Conservation (phyloP, 305 asterid genomes). For the Solanum hybrid region DNA sequence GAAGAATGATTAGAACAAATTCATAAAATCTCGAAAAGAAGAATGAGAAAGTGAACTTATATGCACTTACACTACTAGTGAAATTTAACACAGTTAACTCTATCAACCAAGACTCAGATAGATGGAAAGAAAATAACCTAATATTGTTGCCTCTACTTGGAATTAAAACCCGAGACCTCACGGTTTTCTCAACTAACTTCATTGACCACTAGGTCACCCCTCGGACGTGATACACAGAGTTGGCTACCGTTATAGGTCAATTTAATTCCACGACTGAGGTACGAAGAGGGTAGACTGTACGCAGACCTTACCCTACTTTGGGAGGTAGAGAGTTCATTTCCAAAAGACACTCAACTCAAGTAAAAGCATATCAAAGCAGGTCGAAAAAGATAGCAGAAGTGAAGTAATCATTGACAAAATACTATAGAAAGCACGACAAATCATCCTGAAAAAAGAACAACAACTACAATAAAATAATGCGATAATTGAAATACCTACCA, state of each 20-base stretch:
- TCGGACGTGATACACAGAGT: neutral
- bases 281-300: neutral
- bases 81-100: neutral
- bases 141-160: neutral
- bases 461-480: neutral
- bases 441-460: neutral
- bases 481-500: neutral
- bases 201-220: neutral
- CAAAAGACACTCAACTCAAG: neutral
- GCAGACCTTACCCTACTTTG: neutral
- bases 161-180: neutral
- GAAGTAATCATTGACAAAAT: neutral
- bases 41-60: neutral
- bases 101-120: neutral
- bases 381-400: neutral
- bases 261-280: neutral
- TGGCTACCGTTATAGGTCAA: neutral
- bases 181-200: neutral
- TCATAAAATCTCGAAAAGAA: neutral
- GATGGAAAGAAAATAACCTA: neutral
- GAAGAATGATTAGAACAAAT: neutral
- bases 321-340: neutral
- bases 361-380: neutral
- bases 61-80: neutral
- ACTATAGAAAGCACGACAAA: neutral